Evolutionary conservation across 2,329 filamentous ascomycete genomes (phyloP), one percentile per base, ranked within the genome.

Genomic region (Akanthomyces uredinophilus): DNA sequence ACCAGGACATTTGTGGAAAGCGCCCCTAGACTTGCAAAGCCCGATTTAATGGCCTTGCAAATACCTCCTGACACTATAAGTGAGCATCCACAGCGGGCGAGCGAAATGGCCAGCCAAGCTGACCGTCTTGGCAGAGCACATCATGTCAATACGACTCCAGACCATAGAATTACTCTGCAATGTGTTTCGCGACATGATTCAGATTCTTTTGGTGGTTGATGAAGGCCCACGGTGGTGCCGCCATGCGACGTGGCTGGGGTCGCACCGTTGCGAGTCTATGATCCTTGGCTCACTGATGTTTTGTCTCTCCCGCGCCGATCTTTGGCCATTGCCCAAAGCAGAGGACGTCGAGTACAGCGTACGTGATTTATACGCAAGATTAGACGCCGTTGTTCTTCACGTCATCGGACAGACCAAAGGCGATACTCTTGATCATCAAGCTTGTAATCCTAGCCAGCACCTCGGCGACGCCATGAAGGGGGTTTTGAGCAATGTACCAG

Each of bases 261-360:
- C 35, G 18, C 52, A 55, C 52, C 52, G 52, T 4, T 55, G 52
- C 52, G 52, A 55, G 37, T 55, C 52, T 14, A 55, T 55, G 35
- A 41, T 55, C 20, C 52, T 55, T 10, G 52, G 52, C 7, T 55
- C 52, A 16, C 37, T 55, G 6, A 43, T 44, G 37, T 55, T 32
- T 5, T 35, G 52, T n/a, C 52, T 55, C 20, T 41, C 37, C 2
- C 52, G 52, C 24, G 22, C 27, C 5, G 22, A 20, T 11, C 52
- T 43, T 14, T 55, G 37, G 52, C 52, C 52, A 11, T 43, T 55
- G 11, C 52, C 52, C 6, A 22, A 55, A 1, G 14, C 52, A 18
- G 20, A 4, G 8, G 22, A 55, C 2, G 22, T 44, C 16, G 7
- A n/a, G 13, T 14, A 7, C 20, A 52, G 49, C n/a, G 29, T 37